These are phyloP conservation scores for Rhododendron ferrugineum DNA, from an alignment of 148 eudicot species.

Conservation along the genomic window DNA sequence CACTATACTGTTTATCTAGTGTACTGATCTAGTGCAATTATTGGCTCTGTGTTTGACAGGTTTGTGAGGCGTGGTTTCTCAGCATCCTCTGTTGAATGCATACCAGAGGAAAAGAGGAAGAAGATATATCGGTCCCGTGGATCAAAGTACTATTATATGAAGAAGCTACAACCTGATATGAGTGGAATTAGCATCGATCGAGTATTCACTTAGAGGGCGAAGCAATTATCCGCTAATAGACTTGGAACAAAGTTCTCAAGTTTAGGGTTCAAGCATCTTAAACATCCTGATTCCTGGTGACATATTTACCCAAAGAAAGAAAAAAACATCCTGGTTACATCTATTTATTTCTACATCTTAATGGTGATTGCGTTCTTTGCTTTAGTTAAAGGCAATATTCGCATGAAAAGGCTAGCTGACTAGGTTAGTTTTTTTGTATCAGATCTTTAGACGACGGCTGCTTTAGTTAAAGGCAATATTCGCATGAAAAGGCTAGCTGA, in stretches of 20 bases:
- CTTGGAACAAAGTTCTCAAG: background rate
- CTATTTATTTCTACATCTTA: background rate
- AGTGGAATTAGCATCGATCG: slow-evolving; percentile 51
- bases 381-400: background rate
- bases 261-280: background rate
- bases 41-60: slow-evolving; percentile 32
- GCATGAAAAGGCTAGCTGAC: background rate
- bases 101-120: slow-evolving; percentile 74
- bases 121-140: slow-evolving; percentile 66
- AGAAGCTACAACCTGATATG: slow-evolving; percentile 64
- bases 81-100: slow-evolving; percentile 61
- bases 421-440: background rate
- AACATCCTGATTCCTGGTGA: background rate
- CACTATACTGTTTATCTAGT: background rate
- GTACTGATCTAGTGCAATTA: background rate
- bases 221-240: background rate
- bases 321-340: background rate
- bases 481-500: background rate
- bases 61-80: slow-evolving; percentile 88
- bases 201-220: slow-evolving; percentile 3
- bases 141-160: slow-evolving; percentile 89
- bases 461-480: background rate
- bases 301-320: too few species aligned
- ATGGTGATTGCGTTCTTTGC: background rate
- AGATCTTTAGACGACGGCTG: background rate